Evolutionary conservation across 1,284 basidiomycete species (phyloP).

Genomic region (Ceratobasidium sp.): DNA sequence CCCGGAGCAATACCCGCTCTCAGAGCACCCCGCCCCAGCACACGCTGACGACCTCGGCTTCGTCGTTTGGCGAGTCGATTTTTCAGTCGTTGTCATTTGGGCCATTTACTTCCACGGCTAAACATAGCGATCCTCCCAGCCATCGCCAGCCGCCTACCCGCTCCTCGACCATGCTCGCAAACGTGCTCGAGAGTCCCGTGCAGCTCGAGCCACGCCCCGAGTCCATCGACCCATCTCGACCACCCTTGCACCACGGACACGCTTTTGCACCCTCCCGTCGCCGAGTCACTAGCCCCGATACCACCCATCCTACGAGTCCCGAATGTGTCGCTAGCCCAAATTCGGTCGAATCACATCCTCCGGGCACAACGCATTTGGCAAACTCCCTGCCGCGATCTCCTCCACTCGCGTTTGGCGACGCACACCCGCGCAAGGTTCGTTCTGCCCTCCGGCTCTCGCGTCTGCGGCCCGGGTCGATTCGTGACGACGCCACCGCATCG

Average conservation of each 20-base stretch:
- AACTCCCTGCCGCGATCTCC: slow-evolving; percentile 19
- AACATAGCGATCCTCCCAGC: background rate
- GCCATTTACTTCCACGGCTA: slow-evolving; percentile 17
- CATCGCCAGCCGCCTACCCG: slow-evolving; percentile 9
- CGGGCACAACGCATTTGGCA: background rate
- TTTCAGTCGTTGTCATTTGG: slow-evolving; percentile 43
- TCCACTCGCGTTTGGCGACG: slow-evolving; percentile 24
- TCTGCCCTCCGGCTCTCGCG: slow-evolving; percentile 34
- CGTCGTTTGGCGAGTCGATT: slow-evolving; percentile 41
- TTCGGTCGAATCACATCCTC: background rate
- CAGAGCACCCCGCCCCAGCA: slow-evolving; percentile 38
- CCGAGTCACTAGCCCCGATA: slow-evolving; percentile 34
- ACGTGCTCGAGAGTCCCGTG: slow-evolving; percentile 28
- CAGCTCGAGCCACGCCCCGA: slow-evolving; percentile 1
- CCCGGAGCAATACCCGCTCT: slow-evolving; percentile 1
- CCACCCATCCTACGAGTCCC: background rate
- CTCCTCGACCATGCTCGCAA: slow-evolving; percentile 25
- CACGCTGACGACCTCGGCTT: background rate
- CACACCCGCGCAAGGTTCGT: slow-evolving; percentile 19
- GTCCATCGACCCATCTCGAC: background rate
- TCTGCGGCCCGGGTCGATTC: slow-evolving; percentile 12
- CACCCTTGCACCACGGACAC: slow-evolving; percentile 8
- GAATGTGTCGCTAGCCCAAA: background rate
- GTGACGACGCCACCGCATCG: slow-evolving; percentile 22
- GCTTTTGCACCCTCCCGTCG: slow-evolving; percentile 17